Evolutionary conservation across 2,329 filamentous ascomycete genomes (phyloP).

Genomic region (Colletotrichum sp.): DNA sequence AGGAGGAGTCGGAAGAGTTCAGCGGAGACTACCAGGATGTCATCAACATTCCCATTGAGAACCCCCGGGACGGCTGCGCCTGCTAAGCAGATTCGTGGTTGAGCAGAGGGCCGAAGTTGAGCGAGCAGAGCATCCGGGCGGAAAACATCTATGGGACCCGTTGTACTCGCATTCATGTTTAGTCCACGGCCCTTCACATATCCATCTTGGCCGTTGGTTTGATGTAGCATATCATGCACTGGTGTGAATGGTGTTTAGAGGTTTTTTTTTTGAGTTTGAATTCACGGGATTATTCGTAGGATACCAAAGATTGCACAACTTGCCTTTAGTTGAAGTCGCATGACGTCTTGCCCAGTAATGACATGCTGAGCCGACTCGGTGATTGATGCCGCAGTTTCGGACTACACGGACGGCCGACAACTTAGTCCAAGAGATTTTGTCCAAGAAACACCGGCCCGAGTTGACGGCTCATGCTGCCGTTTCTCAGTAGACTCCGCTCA

Average conservation of each 20-base stretch:
- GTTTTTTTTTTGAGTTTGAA: constrained; percentile 18
- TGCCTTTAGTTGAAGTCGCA: neutral
- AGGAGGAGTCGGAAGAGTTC: constrained; percentile 98
- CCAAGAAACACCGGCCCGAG: neutral
- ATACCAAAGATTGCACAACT: neutral
- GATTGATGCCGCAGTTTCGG: neutral
- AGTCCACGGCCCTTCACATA: constrained; percentile 16
- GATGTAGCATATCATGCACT: constrained; percentile 24
- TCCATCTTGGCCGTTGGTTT: constrained; percentile 20
- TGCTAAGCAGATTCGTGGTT: constrained; percentile 63
- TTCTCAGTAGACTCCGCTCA: constrained; percentile 4
- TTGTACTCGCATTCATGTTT: constrained; percentile 15
- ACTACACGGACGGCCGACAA: neutral
- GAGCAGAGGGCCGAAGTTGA: neutral
- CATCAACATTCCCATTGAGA: constrained; percentile 97
- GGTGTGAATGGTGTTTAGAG: constrained; percentile 21
- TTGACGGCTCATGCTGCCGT: constrained; percentile 6
- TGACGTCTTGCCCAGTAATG: neutral
- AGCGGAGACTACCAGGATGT: constrained; percentile 97
- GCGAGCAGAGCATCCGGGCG: neutral
- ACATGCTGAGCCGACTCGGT: neutral
- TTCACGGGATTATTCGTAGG: constrained; percentile 2
- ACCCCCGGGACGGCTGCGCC: constrained; percentile 89
- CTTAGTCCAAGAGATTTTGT: neutral
- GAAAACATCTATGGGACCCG: neutral